Evolutionary conservation across 2,329 filamentous ascomycete genomes (phyloP), one percentile per base, ranked within the genome.

Genomic region (Alternaria triticimaculans): DNA sequence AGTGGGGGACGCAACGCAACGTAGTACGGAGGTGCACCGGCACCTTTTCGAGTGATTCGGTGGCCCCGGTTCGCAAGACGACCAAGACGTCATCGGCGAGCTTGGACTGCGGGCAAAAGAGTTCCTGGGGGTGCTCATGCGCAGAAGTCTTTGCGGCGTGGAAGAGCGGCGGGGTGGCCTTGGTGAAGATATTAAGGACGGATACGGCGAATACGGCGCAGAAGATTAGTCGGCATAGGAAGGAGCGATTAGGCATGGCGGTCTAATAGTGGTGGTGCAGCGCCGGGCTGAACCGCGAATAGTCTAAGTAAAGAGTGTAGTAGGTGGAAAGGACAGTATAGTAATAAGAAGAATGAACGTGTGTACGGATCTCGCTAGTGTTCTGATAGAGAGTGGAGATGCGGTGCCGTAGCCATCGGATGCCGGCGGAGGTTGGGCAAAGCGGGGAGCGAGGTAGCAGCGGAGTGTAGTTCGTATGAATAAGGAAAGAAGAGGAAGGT

Each of bases 31-130:
- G 84, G 74, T 89, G 87, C 14, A 85, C 80, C 3, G 87, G 87
- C 11, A 89, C 80, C 72, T 88, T 88, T 54, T 86, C 83, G 49
- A 81, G 81, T 18, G 86, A 83, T 74, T 89, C 87, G 15, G 86
- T 88, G 15, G 87, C 86, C 45, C 87, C 87, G 2, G 87, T 89
- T 65, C 87, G 86, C 66, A 89, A 80, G n/a, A 88, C 80, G 6
- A 89, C 83, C 25, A 88, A 81, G 12, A 88, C 76, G 71, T 89
- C 85, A 18, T 87, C 83, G 56, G 75, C 75, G 15, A 79, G 68
- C 26, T 74, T 68, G 44, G 78, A 76, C 49, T 73, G 72, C 6
- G 78, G 70, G 62, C 78, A 80, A 33, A 72, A 69, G 55, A 76
- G 54, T 15, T 69, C 61, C n/a, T 71, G 55, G 30, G 72, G 58